Evolutionary conservation across 2,329 filamentous ascomycete genomes (phyloP).

Genomic region (Curvularia sp.): DNA sequence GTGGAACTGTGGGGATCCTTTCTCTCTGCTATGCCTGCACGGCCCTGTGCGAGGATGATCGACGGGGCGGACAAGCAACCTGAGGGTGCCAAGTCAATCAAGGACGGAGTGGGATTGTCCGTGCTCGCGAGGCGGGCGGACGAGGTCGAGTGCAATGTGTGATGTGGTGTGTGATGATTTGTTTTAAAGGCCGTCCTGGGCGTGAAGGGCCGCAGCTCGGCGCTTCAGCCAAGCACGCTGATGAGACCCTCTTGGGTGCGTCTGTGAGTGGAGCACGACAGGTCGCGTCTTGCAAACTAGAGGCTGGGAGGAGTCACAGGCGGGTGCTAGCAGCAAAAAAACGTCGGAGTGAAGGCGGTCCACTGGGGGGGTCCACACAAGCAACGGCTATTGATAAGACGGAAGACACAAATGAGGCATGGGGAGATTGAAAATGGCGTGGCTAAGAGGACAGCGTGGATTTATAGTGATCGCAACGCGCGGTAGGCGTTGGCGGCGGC

Average conservation of each 20-base stretch:
- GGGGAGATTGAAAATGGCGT: not conserved
- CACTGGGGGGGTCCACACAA: constrained; percentile 23
- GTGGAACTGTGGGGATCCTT: constrained; percentile 14
- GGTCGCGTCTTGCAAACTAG: constrained; percentile 5
- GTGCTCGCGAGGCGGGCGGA: constrained; percentile 16
- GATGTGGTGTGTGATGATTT: constrained; percentile 28
- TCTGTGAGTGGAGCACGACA: constrained; percentile 13
- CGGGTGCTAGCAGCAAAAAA: constrained; percentile 15
- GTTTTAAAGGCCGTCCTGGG: constrained; percentile 32
- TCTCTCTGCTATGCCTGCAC: constrained; percentile 1
- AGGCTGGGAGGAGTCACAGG: constrained; percentile 11
- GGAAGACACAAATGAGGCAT: not conserved
- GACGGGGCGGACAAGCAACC: constrained; percentile 8
- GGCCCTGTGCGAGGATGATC: constrained; percentile 15
- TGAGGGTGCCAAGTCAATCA: constrained; percentile 18
- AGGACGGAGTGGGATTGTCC: constrained; percentile 6
- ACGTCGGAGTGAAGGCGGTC: constrained; percentile 18
- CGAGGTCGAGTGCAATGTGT: constrained; percentile 10
- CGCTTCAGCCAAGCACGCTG: constrained; percentile 29
- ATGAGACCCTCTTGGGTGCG: constrained; percentile 20
- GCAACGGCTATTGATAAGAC: constrained; percentile 19
- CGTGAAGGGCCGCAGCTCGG: constrained; percentile 35
- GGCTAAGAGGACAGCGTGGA: not conserved
- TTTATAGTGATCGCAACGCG: constrained; percentile 7
- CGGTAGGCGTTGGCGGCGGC: not conserved